A percentile compares a stretch with the other conserved stretches of the same genome.
Conservation (phyloP, 805 yeast genomes). For the Brettanomyces naardenensis region DNA sequence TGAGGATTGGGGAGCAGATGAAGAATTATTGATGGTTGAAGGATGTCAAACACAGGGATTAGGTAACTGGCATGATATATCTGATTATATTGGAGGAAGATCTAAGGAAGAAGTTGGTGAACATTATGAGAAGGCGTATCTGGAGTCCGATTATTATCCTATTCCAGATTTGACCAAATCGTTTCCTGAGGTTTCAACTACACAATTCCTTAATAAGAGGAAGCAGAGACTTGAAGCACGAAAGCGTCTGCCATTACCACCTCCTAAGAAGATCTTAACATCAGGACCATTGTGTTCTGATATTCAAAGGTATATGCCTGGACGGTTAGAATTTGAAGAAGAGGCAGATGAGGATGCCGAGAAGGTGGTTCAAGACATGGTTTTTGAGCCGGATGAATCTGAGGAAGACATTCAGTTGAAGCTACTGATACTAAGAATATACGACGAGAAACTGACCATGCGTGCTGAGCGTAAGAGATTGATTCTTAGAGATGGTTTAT, state of each 20-base stretch:
- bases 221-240: conserved; percentile 67
- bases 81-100: conserved; percentile 91
- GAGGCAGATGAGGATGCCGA: conserved; percentile 98
- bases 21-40: conserved; percentile 78
- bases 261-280: conserved; percentile 81
- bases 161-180: conserved; percentile 77
- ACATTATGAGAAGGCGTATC: conserved; percentile 70
- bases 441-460: conserved; percentile 79
- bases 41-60: conserved; percentile 88
- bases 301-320: conserved; percentile 98
- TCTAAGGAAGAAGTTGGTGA: conserved; percentile 84
- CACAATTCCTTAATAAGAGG: conserved; percentile 60
- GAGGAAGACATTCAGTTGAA: conserved; percentile 85
- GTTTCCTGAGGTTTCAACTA: conserved; percentile 54
- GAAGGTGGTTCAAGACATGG: conserved; percentile 87
- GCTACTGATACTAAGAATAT: conserved; percentile 78
- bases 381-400: conserved; percentile 88
- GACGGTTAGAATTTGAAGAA: conserved; percentile 91
- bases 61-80: conserved; percentile 98
- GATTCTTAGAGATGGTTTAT: conserved; percentile 63
- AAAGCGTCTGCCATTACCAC: conserved; percentile 68
- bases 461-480: conserved; percentile 90
- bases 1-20: conserved; percentile 97
- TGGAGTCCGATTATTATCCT: conserved; percentile 71
- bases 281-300: conserved; percentile 96